Evolutionary conservation across 306 rosid genomes (phyloP).

Genomic region (Vicia faba): DNA sequence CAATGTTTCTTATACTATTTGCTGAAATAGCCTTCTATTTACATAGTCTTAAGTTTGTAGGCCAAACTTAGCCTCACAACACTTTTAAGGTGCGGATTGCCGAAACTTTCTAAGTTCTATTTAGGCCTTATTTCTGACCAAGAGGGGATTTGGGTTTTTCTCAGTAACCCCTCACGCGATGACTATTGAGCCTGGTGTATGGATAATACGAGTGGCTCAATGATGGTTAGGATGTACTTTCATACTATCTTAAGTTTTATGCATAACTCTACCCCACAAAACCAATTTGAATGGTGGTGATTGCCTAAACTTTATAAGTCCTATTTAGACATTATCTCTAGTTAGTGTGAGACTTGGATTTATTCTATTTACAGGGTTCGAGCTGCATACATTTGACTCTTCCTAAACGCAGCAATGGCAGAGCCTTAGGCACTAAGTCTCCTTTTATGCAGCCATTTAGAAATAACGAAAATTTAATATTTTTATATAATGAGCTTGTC

Average conservation of each 20-base stretch:
- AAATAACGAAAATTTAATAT: constrained; percentile 11
- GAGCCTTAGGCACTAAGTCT: constrained; percentile 23
- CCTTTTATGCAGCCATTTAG: constrained; percentile 13
- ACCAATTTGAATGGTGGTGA: background rate
- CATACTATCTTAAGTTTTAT: background rate
- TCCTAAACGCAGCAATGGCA: constrained; percentile 5
- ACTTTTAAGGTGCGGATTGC: background rate
- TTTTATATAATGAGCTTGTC: constrained; percentile 28
- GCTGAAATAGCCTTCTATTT: constrained; percentile 4
- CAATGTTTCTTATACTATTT: constrained; percentile 15
- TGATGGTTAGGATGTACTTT: background rate
- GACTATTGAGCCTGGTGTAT: background rate
- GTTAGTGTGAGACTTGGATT: background rate
- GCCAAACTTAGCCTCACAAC: background rate
- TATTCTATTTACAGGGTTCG: background rate
- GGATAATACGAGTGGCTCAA: background rate
- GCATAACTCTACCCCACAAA: background rate
- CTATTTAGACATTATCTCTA: background rate
- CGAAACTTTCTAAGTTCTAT: background rate
- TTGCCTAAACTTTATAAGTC: background rate
- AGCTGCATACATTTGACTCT: constrained; percentile 22
- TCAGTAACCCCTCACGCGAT: background rate
- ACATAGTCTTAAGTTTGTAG: background rate
- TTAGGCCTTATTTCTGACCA: background rate
- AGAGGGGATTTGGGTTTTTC: background rate